Evolutionary conservation across 2,329 filamentous ascomycete genomes (phyloP).

Genomic region (Microsporum audouinii): DNA sequence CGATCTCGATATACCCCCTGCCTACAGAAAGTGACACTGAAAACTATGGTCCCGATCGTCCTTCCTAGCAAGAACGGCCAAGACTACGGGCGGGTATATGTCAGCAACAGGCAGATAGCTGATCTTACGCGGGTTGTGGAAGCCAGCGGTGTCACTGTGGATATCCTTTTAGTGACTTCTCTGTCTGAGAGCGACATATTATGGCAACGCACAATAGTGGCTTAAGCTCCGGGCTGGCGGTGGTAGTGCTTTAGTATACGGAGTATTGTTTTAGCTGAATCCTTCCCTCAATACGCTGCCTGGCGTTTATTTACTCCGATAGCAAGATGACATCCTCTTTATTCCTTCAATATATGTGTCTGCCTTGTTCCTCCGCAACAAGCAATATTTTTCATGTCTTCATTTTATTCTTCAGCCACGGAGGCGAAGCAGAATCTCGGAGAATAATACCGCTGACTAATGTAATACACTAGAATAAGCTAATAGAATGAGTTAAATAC

Average conservation of each 20-base stretch:
- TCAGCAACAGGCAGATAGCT: not conserved
- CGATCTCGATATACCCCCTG: not conserved
- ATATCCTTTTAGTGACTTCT: not conserved
- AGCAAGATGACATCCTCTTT: not conserved
- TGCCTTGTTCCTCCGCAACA: not conserved
- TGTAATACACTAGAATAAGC: not conserved
- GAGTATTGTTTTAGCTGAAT: too few species aligned
- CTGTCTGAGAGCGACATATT: not conserved
- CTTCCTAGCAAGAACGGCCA: not conserved
- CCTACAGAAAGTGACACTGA: not conserved
- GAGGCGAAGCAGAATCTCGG: not conserved
- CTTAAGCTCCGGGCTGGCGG: too few species aligned
- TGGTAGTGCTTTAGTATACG: too few species aligned
- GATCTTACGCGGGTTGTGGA: too few species aligned
- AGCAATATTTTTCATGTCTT: not conserved
- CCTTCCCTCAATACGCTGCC: too few species aligned
- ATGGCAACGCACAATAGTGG: not conserved
- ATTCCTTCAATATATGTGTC: not conserved
- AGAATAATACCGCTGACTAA: not conserved
- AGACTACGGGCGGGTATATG: too few species aligned
- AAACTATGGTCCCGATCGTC: not conserved
- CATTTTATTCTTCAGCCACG: not conserved
- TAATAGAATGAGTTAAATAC: not conserved
- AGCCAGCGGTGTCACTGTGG: not conserved
- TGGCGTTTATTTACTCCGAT: not conserved